Evolutionary conservation across 2,329 filamentous ascomycete species (phyloP), one percentile per base, ranked within the genome.

Genomic region (Hirsutella rhossiliensis): DNA sequence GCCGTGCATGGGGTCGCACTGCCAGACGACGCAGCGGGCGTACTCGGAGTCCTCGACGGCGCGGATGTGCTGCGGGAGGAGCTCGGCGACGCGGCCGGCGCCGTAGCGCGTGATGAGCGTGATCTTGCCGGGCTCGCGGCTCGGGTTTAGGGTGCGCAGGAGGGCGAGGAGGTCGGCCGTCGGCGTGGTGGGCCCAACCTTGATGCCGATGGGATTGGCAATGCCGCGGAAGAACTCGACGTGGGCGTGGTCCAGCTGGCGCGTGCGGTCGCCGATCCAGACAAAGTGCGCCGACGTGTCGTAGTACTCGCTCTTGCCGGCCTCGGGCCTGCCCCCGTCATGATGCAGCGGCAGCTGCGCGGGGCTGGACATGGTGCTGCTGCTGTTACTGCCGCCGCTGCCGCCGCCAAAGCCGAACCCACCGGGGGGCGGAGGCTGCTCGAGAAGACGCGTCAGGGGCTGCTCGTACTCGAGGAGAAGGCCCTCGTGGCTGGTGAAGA

Each of bases 1-100:
- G 49, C 92, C 92, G 66, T 98, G 92, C 92, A 98, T 98, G 19
- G 92, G 92, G 65, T 98, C 92, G 66, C 90, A 97, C 67, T 97
- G 92, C 90, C 90, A 97, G 54, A 96, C 87, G 4, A 94, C 87
- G 19, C 64, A 66, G 42, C 70, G 63, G 40, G 62, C 62, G 63
- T 78, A 80, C 63, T 81, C 87, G 45, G 84, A 89, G 54, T 73
- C 73, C 62, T 92, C 84, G 23, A 98, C 90, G 32, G 87, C 87
- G 52, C 84, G 79, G 60, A 98, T 97, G 64, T 97, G 92, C 9
- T 69, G 72, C 0, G 88, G 87, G 1, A 98, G 76, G 49, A 94
- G 77, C 5, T 75, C 65, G 41, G 78, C 71, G 37, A 98, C 87
- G 53, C 84, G 85, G 37, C 69, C 68, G 15, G 86, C 85, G 47